phyloP scores from a whole-genome alignment of 495 filamentous ascomycete genomes.

The Cercophora scortea region DNA sequence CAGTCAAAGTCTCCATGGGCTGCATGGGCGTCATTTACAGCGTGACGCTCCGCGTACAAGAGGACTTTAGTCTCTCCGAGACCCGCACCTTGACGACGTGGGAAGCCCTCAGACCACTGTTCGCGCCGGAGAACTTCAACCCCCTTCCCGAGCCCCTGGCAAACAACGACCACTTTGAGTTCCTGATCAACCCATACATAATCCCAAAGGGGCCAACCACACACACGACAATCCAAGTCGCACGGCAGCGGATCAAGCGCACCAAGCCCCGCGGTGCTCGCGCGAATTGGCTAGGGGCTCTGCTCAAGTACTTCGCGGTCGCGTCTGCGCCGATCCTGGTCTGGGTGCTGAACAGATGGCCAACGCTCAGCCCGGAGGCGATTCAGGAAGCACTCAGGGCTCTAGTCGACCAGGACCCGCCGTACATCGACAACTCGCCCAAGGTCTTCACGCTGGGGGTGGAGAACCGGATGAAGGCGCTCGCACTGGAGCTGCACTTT shows the following conservation, averaged over 20 bases:
- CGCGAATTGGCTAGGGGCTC: background rate
- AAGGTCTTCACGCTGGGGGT: constrained; percentile 6
- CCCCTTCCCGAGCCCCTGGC: background rate
- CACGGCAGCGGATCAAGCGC: background rate
- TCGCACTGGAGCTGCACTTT: constrained; percentile 9
- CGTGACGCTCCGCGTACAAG: constrained; percentile 4
- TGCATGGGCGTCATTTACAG: constrained; percentile 11
- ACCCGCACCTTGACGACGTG: constrained; percentile 2
- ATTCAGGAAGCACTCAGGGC: constrained; percentile 1
- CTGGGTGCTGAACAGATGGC: background rate
- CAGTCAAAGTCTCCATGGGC: constrained; percentile 8
- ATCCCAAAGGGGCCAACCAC: background rate
- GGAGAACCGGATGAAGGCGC: constrained; percentile 2
- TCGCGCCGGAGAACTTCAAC: constrained; percentile 1
- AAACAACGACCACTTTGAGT: constrained; percentile 6
- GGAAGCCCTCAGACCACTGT: constrained; percentile 3
- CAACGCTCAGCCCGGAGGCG: background rate
- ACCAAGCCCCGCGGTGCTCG: background rate
- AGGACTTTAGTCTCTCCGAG: constrained; percentile 5
- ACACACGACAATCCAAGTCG: constrained; percentile 2
- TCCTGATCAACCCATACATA: constrained; percentile 9
- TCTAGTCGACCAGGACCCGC: constrained; percentile 2
- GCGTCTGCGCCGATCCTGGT: background rate
- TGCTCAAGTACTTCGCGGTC: background rate
- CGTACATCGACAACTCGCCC: constrained; percentile 6